Conservation (phyloP, 768 basidiomycete species). For the Lentinula guzmanii region DNA sequence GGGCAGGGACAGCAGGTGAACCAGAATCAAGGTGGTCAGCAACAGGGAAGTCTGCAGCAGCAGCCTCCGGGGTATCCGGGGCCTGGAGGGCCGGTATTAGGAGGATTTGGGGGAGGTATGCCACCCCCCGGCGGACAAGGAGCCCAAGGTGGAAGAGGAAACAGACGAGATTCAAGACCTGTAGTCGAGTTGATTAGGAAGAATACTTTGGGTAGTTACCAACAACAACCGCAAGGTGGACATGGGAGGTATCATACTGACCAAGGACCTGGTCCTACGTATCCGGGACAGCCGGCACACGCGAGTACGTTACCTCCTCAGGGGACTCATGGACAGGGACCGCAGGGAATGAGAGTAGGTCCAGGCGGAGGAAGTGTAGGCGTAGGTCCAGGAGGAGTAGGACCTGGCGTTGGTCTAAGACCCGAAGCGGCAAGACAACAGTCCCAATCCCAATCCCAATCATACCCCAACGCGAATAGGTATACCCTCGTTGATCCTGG, state of each 20-base stretch:
- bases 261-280: no score
- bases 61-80: not conserved
- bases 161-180: slow-evolving; percentile 29
- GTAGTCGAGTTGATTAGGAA: slow-evolving; percentile 53
- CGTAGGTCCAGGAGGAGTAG: no score
- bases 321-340: no score
- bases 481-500: slow-evolving; percentile 5
- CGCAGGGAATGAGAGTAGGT: no score
- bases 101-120: no score
- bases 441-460: not conserved
- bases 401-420: no score
- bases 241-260: not conserved
- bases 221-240: not conserved
- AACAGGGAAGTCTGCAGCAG: not conserved
- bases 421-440: not conserved
- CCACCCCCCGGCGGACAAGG: no score
- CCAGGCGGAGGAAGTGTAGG: no score
- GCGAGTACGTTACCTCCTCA: no score
- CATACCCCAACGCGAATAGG: not conserved
- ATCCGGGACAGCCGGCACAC: no score
- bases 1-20: not conserved
- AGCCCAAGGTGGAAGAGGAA: slow-evolving; percentile 3
- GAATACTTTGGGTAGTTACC: slow-evolving; percentile 28
- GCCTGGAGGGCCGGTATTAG: no score
- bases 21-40: no score